Base-by-base conservation (phyloP, 1,139 yeast species). In the Yamadazyma dendronema region DNA sequence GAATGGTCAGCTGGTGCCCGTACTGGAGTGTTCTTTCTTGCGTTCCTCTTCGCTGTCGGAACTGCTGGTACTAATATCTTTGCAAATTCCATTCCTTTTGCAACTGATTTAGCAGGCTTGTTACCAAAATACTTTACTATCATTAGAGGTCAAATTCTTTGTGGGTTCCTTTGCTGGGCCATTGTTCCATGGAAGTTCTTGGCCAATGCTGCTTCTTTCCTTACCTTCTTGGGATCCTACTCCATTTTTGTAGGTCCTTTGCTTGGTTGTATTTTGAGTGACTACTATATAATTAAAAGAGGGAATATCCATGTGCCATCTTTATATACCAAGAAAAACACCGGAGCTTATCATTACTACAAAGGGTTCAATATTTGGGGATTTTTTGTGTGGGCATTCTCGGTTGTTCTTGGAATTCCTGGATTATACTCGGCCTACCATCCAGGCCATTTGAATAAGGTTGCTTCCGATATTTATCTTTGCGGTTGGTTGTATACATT, bases 401-500 rank as follows among this genome's bases (percentile, higher is more conserved):
- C 42, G 8, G 36, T 42, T 13, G 40, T 47, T 21, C 35, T 47
- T 14, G 50, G 48, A 9, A 44, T 47, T 26, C 50, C 50, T 9
- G 50, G 50, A 3, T 38, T 47, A 11, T 47, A 47, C 31, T 33
- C 35, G 17, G 44, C 49, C 26, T 47, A 47, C 26, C 47, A 47
- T 31, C 50, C 50, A 1, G 42, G 39, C 2, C 13, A 26, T 10
- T 38, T 47, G 32, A 33, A 37, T 12, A 30, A 36, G 19, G 43
- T 38, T 3, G 50, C 50, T 8, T 17, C 42, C 9, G 42, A 47
- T 17, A 47, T 47, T 23, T 44, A 45, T 30, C 27, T 40, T 15
- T 43, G 49, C 37, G 48, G 49, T 21, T 47, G 50, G 50, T 36
- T 47, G 19, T 47, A 47, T 27, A 47, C 50, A n/a, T 47, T 46